These are phyloP conservation scores for Marasmius sp. DNA, from an alignment of 1,284 basidiomycete genomes.

Conservation along the genomic window DNA sequence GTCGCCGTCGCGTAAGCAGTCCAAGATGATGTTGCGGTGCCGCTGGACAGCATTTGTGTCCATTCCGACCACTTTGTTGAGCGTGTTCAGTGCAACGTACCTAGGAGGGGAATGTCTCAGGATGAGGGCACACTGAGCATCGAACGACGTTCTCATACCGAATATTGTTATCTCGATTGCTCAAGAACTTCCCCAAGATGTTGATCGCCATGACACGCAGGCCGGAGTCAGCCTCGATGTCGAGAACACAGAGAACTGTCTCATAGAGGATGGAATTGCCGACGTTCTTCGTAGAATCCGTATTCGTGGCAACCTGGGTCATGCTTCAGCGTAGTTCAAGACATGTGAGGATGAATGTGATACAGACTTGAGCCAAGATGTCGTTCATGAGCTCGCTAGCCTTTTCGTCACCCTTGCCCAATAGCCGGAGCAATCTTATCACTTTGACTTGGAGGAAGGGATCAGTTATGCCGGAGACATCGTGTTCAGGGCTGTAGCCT, in stretches of 20 bases:
- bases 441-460: slow-evolving; percentile 98
- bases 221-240: slow-evolving; percentile 96
- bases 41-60: slow-evolving; percentile 98
- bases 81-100: slow-evolving; percentile 97
- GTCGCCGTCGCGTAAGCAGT: slow-evolving; percentile 97
- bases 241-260: slow-evolving; percentile 95
- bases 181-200: slow-evolving; percentile 97
- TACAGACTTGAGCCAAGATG: slow-evolving; percentile 85
- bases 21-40: slow-evolving; percentile 96
- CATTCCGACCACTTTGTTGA: slow-evolving; percentile 98
- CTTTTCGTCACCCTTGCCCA: slow-evolving; percentile 83
- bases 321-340: background rate
- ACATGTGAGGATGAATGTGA: background rate
- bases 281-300: slow-evolving; percentile 97
- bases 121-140: background rate
- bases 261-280: slow-evolving; percentile 99
- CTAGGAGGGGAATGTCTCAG: slow-evolving; percentile 37
- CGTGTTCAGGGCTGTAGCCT: slow-evolving; percentile 98
- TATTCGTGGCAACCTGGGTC: slow-evolving; percentile 92
- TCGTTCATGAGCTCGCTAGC: slow-evolving; percentile 99
- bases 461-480: slow-evolving; percentile 99
- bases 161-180: slow-evolving; percentile 99
- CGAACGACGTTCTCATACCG: slow-evolving; percentile 53
- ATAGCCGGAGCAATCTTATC: slow-evolving; percentile 86
- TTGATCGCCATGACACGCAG: slow-evolving; percentile 99